Percentiles rank a stretch among this genome's conserved stretches.
Conservation (phyloP, 2,329 filamentous ascomycete genomes). For the Colletotrichum tabaci region DNA sequence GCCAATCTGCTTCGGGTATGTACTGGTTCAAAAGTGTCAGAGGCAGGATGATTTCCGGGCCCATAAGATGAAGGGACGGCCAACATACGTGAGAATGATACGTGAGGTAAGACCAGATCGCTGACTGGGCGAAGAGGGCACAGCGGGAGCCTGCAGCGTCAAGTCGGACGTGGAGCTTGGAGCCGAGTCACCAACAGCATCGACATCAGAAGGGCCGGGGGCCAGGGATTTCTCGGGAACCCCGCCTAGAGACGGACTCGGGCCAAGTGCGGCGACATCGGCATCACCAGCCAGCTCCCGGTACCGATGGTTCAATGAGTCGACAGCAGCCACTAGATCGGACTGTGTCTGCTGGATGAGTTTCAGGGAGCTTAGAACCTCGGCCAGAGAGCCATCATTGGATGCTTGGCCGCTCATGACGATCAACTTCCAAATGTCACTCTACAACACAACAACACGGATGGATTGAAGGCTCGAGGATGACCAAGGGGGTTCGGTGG, state of each 20-base stretch:
- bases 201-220: slow-evolving; percentile 36
- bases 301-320: slow-evolving; percentile 54
- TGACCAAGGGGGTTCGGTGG: neutral
- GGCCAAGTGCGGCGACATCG: slow-evolving; percentile 22
- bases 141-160: slow-evolving; percentile 45
- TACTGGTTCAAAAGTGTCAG: slow-evolving; percentile 59
- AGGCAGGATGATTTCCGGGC: neutral
- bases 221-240: slow-evolving; percentile 22
- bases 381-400: slow-evolving; percentile 50
- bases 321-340: slow-evolving; percentile 57
- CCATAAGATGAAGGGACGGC: neutral
- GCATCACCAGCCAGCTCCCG: slow-evolving; percentile 30
- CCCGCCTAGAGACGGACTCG: slow-evolving; percentile 18
- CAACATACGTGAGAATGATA: slow-evolving; percentile 67
- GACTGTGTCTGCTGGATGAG: slow-evolving; percentile 59
- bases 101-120: slow-evolving; percentile 67
- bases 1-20: slow-evolving; percentile 93
- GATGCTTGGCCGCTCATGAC: slow-evolving; percentile 27
- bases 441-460: slow-evolving; percentile 8
- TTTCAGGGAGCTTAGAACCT: slow-evolving; percentile 51
- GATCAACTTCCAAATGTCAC: slow-evolving; percentile 14
- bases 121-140: slow-evolving; percentile 50
- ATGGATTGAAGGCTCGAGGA: neutral
- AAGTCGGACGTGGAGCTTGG: slow-evolving; percentile 28
- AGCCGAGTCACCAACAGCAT: slow-evolving; percentile 15